Percentiles rank a stretch among this genome's conserved stretches.
phyloP scores from a whole-genome alignment of 2,329 filamentous ascomycete genomes.

The Pseudopithomyces chartarum region DNA sequence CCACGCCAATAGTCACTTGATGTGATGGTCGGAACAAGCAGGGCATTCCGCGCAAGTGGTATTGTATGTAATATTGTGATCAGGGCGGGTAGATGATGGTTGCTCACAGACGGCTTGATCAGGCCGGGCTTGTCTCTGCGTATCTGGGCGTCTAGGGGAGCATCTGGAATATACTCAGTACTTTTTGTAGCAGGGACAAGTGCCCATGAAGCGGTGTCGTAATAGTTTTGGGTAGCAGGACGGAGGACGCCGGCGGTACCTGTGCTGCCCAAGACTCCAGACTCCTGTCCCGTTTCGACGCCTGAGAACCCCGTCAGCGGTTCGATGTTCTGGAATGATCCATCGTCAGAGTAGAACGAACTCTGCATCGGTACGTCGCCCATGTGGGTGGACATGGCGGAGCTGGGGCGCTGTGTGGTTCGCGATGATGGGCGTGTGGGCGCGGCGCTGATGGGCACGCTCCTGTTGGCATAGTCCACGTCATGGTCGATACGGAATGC shows the following conservation, averaged over 20 bases:
- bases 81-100: constrained; percentile 61
- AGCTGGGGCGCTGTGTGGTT: constrained; percentile 37
- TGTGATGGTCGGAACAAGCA: constrained; percentile 55
- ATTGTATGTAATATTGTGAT: constrained; percentile 67
- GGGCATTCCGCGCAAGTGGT: constrained; percentile 61
- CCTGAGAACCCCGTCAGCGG: constrained; percentile 25
- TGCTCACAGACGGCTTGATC: constrained; percentile 59
- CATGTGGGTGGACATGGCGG: constrained; percentile 33
- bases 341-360: constrained; percentile 20
- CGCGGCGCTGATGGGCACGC: constrained; percentile 34
- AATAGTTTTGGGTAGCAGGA: constrained; percentile 59
- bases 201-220: constrained; percentile 61
- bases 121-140: constrained; percentile 60
- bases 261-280: constrained; percentile 54
- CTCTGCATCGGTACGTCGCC: constrained; percentile 41
- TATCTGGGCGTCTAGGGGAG: constrained; percentile 53
- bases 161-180: constrained; percentile 60
- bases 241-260: constrained; percentile 52
- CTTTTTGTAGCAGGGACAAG: constrained; percentile 57
- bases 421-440: constrained; percentile 44
- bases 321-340: neutral
- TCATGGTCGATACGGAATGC: constrained; percentile 41
- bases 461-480: constrained; percentile 38
- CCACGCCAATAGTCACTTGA: constrained; percentile 60
- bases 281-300: constrained; percentile 55